Percentiles rank a stretch among this genome's conserved stretches.
phyloP scores from a whole-genome alignment of 768 basidiomycete genomes.

The Termitomyces sp. region DNA sequence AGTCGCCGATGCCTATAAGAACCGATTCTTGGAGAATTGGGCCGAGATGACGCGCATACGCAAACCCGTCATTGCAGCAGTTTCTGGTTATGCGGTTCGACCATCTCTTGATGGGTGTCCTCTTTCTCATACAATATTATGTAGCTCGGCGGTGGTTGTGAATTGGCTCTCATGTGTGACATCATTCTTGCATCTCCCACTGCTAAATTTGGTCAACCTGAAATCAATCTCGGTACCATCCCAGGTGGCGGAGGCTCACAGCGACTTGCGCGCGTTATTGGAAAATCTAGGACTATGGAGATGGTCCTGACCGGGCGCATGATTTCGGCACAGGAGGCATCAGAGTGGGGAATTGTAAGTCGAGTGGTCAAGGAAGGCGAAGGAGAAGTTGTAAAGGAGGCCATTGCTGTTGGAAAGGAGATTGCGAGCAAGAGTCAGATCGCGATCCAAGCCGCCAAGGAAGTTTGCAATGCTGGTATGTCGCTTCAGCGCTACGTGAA shows the following conservation, averaged over 20 bases:
- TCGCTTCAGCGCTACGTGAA: not conserved
- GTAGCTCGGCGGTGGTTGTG: slow-evolving; percentile 95
- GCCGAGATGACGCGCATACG: slow-evolving; percentile 60
- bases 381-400: slow-evolving; percentile 81
- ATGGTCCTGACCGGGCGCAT: slow-evolving; percentile 84
- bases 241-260: slow-evolving; percentile 95
- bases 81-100: slow-evolving; percentile 89
- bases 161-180: slow-evolving; percentile 95
- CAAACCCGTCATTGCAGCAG: slow-evolving; percentile 95
- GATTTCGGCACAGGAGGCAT: slow-evolving; percentile 78
- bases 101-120: not conserved
- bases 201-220: slow-evolving; percentile 93
- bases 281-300: slow-evolving; percentile 95
- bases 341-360: slow-evolving; percentile 83
- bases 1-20: slow-evolving; percentile 87
- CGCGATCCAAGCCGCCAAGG: slow-evolving; percentile 84
- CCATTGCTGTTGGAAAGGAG: slow-evolving; percentile 68
- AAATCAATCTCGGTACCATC: slow-evolving; percentile 93
- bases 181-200: slow-evolving; percentile 89
- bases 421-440: slow-evolving; percentile 83
- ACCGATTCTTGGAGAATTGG: slow-evolving; percentile 87
- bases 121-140: not conserved
- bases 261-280: slow-evolving; percentile 77
- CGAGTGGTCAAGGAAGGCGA: slow-evolving; percentile 73
- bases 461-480: slow-evolving; percentile 86